Percentiles rank a stretch among this genome's conserved stretches.
These are phyloP conservation scores for Aspergillus sp. DNA, from an alignment of 2,329 filamentous ascomycete species.

Conservation along the genomic window DNA sequence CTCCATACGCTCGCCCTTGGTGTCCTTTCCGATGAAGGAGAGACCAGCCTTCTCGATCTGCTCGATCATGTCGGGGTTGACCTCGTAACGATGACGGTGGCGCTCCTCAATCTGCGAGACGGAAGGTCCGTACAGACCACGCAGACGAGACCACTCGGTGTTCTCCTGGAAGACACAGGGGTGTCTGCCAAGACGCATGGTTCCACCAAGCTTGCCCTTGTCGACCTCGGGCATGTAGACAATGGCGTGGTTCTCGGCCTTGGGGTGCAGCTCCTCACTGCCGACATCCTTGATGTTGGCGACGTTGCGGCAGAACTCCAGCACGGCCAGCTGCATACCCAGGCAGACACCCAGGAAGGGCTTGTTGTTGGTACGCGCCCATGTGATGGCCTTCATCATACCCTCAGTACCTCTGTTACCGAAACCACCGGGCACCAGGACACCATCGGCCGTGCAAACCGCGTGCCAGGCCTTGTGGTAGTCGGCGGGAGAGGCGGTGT, in stretches of 20 bases:
- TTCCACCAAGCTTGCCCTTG: conserved; percentile 75
- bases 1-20: conserved; percentile 77
- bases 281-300: conserved; percentile 63
- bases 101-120: conserved; percentile 65
- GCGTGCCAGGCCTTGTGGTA: conserved; percentile 86
- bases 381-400: conserved; percentile 85
- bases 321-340: conserved; percentile 89
- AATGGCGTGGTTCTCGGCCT: conserved; percentile 69
- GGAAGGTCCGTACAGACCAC: conserved; percentile 68
- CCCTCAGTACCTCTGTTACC: conserved; percentile 80
- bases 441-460: conserved; percentile 65
- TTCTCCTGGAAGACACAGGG: conserved; percentile 73
- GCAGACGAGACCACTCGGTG: conserved; percentile 76
- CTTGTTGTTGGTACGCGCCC: conserved; percentile 77
- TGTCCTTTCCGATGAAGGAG: conserved; percentile 76
- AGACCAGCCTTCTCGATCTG: conserved; percentile 69
- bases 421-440: conserved; percentile 70
- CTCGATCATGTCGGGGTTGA: conserved; percentile 77
- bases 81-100: conserved; percentile 87
- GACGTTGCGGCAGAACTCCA: conserved; percentile 80
- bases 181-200: conserved; percentile 80
- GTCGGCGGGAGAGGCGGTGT: conserved; percentile 65
- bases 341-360: conserved; percentile 90
- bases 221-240: conserved; percentile 92
- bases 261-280: conserved; percentile 57